Evolutionary conservation across 805 yeast species (phyloP).

Genomic region (Lachancea thermotolerans): DNA sequence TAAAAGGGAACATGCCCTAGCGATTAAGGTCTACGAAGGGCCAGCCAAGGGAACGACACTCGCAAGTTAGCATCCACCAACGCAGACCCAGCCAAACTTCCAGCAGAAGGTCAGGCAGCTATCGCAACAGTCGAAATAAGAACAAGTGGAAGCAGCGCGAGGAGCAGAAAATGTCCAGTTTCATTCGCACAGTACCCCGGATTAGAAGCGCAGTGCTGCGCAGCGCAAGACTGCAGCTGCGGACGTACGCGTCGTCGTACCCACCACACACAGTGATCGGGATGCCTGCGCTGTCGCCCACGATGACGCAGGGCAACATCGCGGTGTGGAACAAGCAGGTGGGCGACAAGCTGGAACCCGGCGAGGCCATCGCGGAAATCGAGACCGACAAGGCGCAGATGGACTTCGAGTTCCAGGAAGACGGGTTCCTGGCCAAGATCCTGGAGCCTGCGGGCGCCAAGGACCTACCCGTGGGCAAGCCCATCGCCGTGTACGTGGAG

Average conservation of each 20-base stretch:
- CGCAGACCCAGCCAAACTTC: not conserved
- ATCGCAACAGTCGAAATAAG: too few relatives aligned
- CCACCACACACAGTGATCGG: constrained; percentile 83
- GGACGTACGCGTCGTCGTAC: constrained; percentile 45
- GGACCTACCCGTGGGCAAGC: constrained; percentile 89
- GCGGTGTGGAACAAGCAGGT: constrained; percentile 84
- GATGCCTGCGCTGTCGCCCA: constrained; percentile 99
- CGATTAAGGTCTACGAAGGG: not conserved
- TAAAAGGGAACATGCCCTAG: not conserved
- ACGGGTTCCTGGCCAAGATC: constrained; percentile 85
- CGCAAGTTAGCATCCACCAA: not conserved
- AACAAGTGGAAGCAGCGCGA: constrained; percentile 2
- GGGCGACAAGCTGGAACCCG: constrained; percentile 85
- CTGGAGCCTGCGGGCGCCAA: constrained; percentile 77
- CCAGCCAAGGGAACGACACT: not conserved
- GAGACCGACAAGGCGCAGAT: constrained; percentile 97
- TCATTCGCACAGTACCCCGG: constrained; percentile 24
- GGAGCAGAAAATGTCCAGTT: constrained; percentile 20
- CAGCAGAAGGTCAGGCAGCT: not conserved
- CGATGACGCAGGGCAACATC: constrained; percentile 94
- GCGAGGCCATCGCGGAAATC: constrained; percentile 92
- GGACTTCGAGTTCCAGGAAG: constrained; percentile 98
- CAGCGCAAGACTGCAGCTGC: constrained; percentile 21
- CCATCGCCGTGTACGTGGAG: constrained; percentile 95
- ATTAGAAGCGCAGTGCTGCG: constrained; percentile 17